Conservation (phyloP, 2,329 filamentous ascomycete genomes). For the Aureobasidium sp. region DNA sequence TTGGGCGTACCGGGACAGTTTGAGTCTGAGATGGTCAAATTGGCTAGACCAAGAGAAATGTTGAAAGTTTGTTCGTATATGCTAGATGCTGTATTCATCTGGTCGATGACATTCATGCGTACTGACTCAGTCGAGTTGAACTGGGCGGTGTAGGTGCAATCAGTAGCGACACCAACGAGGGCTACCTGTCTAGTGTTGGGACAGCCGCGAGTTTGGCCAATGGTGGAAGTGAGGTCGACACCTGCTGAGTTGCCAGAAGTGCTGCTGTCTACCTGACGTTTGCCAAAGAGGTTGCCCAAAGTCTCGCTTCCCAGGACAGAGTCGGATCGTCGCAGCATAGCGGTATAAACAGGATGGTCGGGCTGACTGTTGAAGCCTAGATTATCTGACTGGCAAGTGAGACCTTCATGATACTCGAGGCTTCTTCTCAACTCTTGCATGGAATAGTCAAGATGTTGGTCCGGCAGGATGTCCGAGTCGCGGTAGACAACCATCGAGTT, state of each 20-base stretch:
- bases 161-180: constrained; percentile 82
- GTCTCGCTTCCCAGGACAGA: constrained; percentile 54
- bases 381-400: constrained; percentile 63
- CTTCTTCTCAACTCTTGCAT: constrained; percentile 59
- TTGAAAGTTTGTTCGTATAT: constrained; percentile 91
- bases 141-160: constrained; percentile 74
- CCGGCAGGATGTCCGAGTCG: constrained; percentile 68
- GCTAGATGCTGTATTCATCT: constrained; percentile 80
- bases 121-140: constrained; percentile 62
- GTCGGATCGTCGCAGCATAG: constrained; percentile 47
- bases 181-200: constrained; percentile 86
- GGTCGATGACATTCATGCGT: constrained; percentile 66
- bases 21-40: constrained; percentile 68
- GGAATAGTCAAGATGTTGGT: constrained; percentile 28
- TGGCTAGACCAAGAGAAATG: constrained; percentile 83
- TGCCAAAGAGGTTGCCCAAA: constrained; percentile 61
- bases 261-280: constrained; percentile 58
- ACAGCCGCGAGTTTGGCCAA: constrained; percentile 78
- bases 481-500: constrained; percentile 88
- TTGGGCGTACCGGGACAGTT: constrained; percentile 66
- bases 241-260: constrained; percentile 69
- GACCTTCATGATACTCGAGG: constrained; percentile 8
- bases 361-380: constrained; percentile 71
- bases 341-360: constrained; percentile 58
- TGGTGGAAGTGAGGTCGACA: constrained; percentile 68